phyloP scores from a whole-genome alignment of 768 basidiomycete genomes.

The Lentinula edodes region DNA sequence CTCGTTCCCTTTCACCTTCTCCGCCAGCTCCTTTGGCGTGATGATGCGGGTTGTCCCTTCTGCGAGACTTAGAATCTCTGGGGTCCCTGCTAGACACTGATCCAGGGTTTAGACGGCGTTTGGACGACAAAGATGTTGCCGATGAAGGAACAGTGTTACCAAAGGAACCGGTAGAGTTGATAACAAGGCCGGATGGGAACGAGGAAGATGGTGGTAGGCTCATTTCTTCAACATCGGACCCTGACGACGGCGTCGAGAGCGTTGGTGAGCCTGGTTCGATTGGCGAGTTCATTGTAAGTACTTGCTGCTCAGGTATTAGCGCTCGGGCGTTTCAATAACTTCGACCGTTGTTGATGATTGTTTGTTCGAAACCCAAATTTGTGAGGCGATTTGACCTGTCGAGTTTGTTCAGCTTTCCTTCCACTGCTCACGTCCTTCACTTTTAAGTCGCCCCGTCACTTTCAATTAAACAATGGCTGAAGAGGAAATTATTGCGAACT shows the following conservation, averaged over 20 bases:
- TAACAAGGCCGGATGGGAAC: background rate
- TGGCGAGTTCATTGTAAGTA: background rate
- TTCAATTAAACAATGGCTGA: conserved; percentile 26
- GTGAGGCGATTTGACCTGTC: background rate
- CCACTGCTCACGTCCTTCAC: background rate
- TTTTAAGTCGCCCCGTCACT: background rate
- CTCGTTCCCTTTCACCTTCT: background rate
- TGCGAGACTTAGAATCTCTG: background rate
- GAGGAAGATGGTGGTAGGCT: background rate
- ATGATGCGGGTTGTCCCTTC: background rate
- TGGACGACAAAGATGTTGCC: background rate
- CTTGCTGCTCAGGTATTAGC: background rate
- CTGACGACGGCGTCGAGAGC: conserved; percentile 1
- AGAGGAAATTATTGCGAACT: conserved; percentile 79
- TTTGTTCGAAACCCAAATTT: conserved; percentile 3
- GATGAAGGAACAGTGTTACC: background rate
- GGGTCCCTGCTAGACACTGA: background rate
- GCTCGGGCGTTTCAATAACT: background rate
- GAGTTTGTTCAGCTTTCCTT: background rate
- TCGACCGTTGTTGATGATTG: background rate
- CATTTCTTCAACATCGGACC: background rate
- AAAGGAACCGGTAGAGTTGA: background rate
- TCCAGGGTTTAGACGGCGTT: background rate
- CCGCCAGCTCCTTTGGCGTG: background rate
- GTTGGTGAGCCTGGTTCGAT: conserved; percentile 5